These are phyloP conservation scores for Pichia gijzeniarum DNA, from an alignment of 805 yeast species.

Conservation along the genomic window DNA sequence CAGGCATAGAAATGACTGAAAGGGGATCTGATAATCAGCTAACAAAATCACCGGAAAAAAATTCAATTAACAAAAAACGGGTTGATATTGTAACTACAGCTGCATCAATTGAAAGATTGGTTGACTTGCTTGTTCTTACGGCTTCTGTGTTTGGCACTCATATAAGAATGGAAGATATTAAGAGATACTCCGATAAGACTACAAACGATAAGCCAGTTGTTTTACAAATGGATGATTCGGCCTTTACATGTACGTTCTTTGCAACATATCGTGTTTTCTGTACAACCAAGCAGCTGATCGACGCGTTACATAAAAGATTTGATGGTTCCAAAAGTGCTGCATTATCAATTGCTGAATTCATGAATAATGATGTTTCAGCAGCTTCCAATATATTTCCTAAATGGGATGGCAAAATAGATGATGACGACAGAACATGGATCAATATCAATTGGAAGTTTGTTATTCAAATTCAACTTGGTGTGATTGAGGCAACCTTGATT, in stretches of 20 bases:
- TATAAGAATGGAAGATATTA: constrained; percentile 39
- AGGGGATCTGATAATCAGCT: no score
- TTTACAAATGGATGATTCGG: constrained; percentile 56
- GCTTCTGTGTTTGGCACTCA: constrained; percentile 48
- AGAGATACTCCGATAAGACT: constrained; percentile 28
- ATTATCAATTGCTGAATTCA: constrained; percentile 35
- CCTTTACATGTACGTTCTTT: constrained; percentile 60
- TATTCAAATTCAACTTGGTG: constrained; percentile 74
- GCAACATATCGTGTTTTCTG: constrained; percentile 65
- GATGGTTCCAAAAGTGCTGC: constrained; percentile 60
- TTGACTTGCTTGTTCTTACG: constrained; percentile 74
- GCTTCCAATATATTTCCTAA: constrained; percentile 35
- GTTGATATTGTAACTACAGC: constrained; percentile 39
- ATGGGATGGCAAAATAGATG: constrained; percentile 43
- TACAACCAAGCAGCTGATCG: constrained; percentile 46
- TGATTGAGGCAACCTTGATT: constrained; percentile 66
- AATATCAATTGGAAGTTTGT: constrained; percentile 60
- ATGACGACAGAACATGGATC: constrained; percentile 33
- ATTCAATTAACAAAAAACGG: background rate
- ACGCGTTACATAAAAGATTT: constrained; percentile 48
- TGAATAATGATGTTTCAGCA: background rate
- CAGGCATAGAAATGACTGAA: no score
- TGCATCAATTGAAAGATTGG: constrained; percentile 67
- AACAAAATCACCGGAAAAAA: no score
- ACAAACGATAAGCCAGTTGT: constrained; percentile 18